A percentile compares a stretch with the other conserved stretches of the same genome.
phyloP scores from a whole-genome alignment of 176 grass and related monocot species.

The Phragmites australis region DNA sequence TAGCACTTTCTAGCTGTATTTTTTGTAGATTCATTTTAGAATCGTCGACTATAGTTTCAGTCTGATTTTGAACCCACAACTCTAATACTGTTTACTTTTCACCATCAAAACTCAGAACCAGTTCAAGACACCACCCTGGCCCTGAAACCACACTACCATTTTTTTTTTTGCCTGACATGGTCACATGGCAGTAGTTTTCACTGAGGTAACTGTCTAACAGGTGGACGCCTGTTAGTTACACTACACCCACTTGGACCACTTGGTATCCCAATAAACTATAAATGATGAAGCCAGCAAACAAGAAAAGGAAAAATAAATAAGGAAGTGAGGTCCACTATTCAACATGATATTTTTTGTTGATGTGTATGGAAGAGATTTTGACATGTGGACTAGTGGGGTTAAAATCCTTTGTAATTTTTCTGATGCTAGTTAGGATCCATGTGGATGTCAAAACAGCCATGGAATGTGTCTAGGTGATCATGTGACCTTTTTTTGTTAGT shows the following conservation, averaged over 20 bases:
- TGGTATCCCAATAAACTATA: neutral
- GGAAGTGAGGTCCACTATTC: neutral
- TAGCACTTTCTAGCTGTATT: neutral
- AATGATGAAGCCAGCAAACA: neutral
- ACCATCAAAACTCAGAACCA: neutral
- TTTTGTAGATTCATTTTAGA: neutral
- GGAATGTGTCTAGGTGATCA: neutral
- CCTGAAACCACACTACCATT: neutral
- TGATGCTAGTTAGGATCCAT: neutral
- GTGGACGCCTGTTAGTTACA: neutral
- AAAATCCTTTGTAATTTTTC: neutral
- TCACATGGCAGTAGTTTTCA: neutral
- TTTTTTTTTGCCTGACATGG: neutral
- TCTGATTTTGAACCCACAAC: neutral
- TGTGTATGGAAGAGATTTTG: neutral
- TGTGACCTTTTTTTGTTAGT: neutral
- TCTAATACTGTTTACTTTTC: neutral
- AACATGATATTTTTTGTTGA: neutral
- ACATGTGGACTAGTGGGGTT: neutral
- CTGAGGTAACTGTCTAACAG: no score
- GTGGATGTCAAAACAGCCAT: neutral
- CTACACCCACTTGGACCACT: no score
- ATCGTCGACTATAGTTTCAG: neutral
- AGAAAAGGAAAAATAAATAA: neutral
- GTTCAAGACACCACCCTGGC: neutral